phyloP scores from a whole-genome alignment of 192 early-diverging fungal species.

The Powellomyces hirtus region DNA sequence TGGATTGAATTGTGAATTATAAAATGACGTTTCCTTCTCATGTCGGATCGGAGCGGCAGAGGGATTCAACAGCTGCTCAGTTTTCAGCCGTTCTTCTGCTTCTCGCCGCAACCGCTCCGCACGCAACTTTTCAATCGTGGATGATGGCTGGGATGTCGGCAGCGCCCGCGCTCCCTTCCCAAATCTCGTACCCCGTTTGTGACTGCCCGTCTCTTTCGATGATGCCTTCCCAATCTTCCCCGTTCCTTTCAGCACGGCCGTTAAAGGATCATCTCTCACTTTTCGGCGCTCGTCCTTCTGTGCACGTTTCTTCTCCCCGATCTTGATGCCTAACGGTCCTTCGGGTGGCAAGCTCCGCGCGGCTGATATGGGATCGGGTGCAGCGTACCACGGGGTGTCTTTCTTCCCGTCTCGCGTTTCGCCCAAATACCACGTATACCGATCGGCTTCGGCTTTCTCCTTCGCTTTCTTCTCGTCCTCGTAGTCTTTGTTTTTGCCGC shows the following conservation, averaged over 20 bases:
- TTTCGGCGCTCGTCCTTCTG: constrained; percentile 11
- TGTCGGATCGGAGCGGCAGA: background rate
- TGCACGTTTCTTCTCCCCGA: background rate
- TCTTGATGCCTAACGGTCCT: background rate
- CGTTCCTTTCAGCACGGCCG: background rate
- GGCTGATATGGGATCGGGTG: constrained; percentile 16
- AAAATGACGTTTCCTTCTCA: constrained; percentile 10
- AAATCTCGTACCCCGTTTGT: background rate
- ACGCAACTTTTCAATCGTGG: constrained; percentile 35
- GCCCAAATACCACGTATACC: constrained; percentile 68
- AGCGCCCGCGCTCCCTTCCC: background rate
- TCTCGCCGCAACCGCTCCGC: constrained; percentile 33
- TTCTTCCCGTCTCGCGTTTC: constrained; percentile 29
- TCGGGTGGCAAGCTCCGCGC: background rate
- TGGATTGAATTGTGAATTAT: constrained; percentile 40
- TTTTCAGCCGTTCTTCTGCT: constrained; percentile 18
- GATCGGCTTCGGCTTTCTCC: constrained; percentile 52
- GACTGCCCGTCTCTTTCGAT: no score
- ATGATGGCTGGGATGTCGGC: constrained; percentile 1
- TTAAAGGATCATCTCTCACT: constrained; percentile 9
- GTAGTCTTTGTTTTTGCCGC: constrained; percentile 48
- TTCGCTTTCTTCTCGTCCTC: constrained; percentile 56
- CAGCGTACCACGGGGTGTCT: constrained; percentile 35
- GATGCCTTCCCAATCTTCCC: background rate
- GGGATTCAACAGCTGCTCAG: constrained; percentile 23